A percentile compares a stretch with the other conserved stretches of the same genome.
Conservation (phyloP, 768 basidiomycete species). For the Saitozyma sp. region DNA sequence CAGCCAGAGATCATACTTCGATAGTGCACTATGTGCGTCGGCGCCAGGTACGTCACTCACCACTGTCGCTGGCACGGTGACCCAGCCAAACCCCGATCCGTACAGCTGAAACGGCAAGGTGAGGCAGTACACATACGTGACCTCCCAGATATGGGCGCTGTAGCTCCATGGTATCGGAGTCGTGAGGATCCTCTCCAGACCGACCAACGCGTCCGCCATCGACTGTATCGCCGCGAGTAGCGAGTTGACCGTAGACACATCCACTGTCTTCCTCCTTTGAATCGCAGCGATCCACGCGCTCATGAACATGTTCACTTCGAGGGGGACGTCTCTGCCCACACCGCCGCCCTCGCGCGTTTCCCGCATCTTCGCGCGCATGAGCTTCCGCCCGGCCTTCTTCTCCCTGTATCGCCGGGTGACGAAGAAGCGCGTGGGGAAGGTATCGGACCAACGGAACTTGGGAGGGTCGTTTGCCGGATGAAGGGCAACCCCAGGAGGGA, state of each 20-base stretch:
- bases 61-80: slow-evolving; percentile 47
- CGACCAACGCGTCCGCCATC: slow-evolving; percentile 39
- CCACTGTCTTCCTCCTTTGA: slow-evolving; percentile 42
- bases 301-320: slow-evolving; percentile 49
- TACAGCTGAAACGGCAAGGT: slow-evolving; percentile 49
- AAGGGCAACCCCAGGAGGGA: slow-evolving; percentile 1
- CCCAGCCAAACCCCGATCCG: slow-evolving; percentile 42
- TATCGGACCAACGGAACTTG: slow-evolving; percentile 32
- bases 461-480: slow-evolving; percentile 39
- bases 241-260: slow-evolving; percentile 45
- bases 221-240: slow-evolving; percentile 29
- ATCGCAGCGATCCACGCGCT: slow-evolving; percentile 37
- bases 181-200: slow-evolving; percentile 48
- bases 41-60: slow-evolving; percentile 21
- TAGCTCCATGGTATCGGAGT: slow-evolving; percentile 51
- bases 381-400: slow-evolving; percentile 13
- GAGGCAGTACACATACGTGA: slow-evolving; percentile 47
- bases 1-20: neutral
- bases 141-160: slow-evolving; percentile 47
- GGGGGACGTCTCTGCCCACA: slow-evolving; percentile 41
- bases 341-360: slow-evolving; percentile 21
- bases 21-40: neutral
- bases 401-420: slow-evolving; percentile 22
- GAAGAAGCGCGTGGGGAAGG: slow-evolving; percentile 27
- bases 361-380: slow-evolving; percentile 9